These are phyloP conservation scores for Ephemerocybe angulata DNA, from an alignment of 768 basidiomycete genomes.

Conservation along the genomic window DNA sequence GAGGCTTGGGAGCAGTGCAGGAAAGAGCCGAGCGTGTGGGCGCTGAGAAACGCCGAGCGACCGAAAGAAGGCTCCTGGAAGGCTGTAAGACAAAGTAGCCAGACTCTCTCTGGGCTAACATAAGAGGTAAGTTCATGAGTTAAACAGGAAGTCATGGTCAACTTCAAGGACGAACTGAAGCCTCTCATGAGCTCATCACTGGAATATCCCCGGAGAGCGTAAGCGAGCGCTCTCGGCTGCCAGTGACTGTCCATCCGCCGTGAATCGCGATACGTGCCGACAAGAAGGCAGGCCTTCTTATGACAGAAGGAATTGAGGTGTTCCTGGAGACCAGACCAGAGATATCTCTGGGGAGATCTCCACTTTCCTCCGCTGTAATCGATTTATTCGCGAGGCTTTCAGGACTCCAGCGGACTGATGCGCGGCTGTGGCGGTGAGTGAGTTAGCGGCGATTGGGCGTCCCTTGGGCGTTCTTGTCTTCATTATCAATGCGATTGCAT, in stretches of 20 bases:
- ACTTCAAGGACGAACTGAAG: too few relatives aligned
- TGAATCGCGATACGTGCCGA: constrained; percentile 1
- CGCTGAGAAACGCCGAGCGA: neutral
- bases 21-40: neutral
- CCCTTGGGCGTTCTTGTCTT: neutral
- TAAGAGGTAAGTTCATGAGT: neutral
- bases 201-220: neutral
- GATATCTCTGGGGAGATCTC: constrained; percentile 1
- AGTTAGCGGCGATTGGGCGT: neutral
- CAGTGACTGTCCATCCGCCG: neutral
- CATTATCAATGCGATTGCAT: neutral
- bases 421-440: constrained; percentile 1
- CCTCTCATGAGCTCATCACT: neutral
- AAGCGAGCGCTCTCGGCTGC: neutral
- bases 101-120: too few relatives aligned
- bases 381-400: constrained; percentile 1
- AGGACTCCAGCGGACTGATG: neutral
- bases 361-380: constrained; percentile 9
- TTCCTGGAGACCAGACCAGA: constrained; percentile 6
- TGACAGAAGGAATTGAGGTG: constrained; percentile 10
- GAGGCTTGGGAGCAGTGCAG: neutral
- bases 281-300: constrained; percentile 3
- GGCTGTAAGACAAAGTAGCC: too few relatives aligned
- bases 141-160: neutral
- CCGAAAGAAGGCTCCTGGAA: too few relatives aligned